A percentile compares a stretch with the other conserved stretches of the same genome.
Evolutionary conservation across 2,329 filamentous ascomycete species (phyloP).

Genomic region (Incumbomyces lentus): DNA sequence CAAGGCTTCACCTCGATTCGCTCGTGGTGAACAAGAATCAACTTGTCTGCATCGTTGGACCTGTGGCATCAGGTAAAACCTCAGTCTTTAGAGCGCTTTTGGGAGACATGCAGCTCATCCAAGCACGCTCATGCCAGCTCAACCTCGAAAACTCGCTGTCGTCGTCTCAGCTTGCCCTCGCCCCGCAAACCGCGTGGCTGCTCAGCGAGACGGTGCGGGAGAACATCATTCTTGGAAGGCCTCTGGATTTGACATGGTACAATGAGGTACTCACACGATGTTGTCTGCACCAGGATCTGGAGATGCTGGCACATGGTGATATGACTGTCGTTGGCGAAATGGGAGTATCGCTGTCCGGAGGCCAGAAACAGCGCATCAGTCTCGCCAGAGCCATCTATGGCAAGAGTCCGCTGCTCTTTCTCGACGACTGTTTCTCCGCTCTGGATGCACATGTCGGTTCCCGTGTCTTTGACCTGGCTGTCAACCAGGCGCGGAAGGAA

Average conservation of each 20-base stretch:
- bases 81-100: constrained; percentile 16
- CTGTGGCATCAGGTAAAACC: constrained; percentile 19
- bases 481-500: constrained; percentile 24
- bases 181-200: constrained; percentile 19
- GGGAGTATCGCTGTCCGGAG: constrained; percentile 38
- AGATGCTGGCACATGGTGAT: constrained; percentile 28
- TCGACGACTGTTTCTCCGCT: constrained; percentile 34
- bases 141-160: too few relatives aligned
- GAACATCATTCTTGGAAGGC: constrained; percentile 16
- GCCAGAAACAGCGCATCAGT: constrained; percentile 29
- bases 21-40: not conserved
- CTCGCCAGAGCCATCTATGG: constrained; percentile 35
- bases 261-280: constrained; percentile 17
- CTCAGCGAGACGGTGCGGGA: constrained; percentile 15
- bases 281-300: constrained; percentile 14
- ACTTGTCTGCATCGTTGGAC: constrained; percentile 12
- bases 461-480: constrained; percentile 23
- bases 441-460: constrained; percentile 30
- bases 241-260: constrained; percentile 14
- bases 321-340: constrained; percentile 36
- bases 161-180: not conserved
- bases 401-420: constrained; percentile 30
- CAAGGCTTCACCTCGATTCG: not conserved
- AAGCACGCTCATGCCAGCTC: constrained; percentile 11
- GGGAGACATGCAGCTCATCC: constrained; percentile 13